These are phyloP conservation scores for Fusarium buharicum DNA, from an alignment of 2,329 filamentous ascomycete genomes.

Conservation along the genomic window DNA sequence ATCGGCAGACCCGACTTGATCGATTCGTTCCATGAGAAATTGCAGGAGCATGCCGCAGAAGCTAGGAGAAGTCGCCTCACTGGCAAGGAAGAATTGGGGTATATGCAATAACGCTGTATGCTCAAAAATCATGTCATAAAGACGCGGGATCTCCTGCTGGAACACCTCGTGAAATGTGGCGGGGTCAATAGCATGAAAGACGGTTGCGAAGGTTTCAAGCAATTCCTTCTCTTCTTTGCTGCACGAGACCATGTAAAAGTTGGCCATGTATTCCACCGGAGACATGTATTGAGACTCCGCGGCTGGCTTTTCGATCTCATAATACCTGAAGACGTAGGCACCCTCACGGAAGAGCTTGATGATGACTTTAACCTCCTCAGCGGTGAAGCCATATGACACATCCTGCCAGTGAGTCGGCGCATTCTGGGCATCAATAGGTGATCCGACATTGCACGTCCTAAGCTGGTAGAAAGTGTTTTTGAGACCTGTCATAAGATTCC, in stretches of 20 bases:
- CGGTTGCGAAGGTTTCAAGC: slow-evolving; percentile 95
- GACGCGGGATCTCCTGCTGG: slow-evolving; percentile 92
- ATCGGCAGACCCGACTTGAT: slow-evolving; percentile 92
- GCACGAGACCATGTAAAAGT: slow-evolving; percentile 93
- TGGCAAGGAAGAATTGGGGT: slow-evolving; percentile 98
- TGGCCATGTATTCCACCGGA: slow-evolving; percentile 90
- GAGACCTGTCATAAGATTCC: slow-evolving; percentile 92
- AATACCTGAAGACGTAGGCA: slow-evolving; percentile 96
- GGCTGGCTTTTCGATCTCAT: slow-evolving; percentile 84
- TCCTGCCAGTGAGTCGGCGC: slow-evolving; percentile 93
- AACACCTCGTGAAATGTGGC: slow-evolving; percentile 99
- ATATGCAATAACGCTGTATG: slow-evolving; percentile 94
- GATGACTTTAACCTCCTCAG: slow-evolving; percentile 95
- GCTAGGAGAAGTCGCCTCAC: slow-evolving; percentile 94
- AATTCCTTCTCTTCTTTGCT: slow-evolving; percentile 97
- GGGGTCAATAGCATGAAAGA: slow-evolving; percentile 98
- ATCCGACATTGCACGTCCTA: slow-evolving; percentile 83
- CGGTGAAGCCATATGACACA: slow-evolving; percentile 94
- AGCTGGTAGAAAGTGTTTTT: slow-evolving; percentile 98
- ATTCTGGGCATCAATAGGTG: slow-evolving; percentile 77
- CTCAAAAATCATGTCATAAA: slow-evolving; percentile 98
- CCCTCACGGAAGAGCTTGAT: slow-evolving; percentile 98
- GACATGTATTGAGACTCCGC: slow-evolving; percentile 80
- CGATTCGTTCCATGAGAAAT: slow-evolving; percentile 96
- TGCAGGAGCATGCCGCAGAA: slow-evolving; percentile 98